Conservation (phyloP, 768 basidiomycete genomes). For the Tephrocybe sp. region DNA sequence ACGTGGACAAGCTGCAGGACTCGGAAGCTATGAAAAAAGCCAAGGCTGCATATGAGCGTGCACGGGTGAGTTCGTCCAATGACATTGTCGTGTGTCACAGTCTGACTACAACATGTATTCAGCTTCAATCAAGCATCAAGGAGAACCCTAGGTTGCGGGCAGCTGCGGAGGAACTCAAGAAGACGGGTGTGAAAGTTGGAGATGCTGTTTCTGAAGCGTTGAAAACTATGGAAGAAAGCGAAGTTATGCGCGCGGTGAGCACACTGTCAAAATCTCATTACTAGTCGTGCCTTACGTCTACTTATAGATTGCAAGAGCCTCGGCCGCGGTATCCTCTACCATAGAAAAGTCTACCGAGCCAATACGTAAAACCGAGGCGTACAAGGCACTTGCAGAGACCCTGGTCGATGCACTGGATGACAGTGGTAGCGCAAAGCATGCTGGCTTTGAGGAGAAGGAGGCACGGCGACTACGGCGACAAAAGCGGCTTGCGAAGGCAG, state of each 20-base stretch:
- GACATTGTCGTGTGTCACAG: slow-evolving; percentile 1
- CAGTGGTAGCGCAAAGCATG: slow-evolving; percentile 89
- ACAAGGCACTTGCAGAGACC: slow-evolving; percentile 88
- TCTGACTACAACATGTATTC: slow-evolving; percentile 9
- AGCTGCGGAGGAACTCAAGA: slow-evolving; percentile 90
- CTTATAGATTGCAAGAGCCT: slow-evolving; percentile 77
- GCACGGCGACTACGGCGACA: slow-evolving; percentile 80
- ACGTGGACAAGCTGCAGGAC: slow-evolving; percentile 96
- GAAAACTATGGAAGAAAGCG: slow-evolving; percentile 92
- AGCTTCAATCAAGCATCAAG: slow-evolving; percentile 93
- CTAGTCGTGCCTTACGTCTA: background rate
- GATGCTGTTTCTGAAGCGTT: slow-evolving; percentile 94
- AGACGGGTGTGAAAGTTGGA: slow-evolving; percentile 86
- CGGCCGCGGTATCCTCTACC: slow-evolving; percentile 80
- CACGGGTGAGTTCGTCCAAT: slow-evolving; percentile 63
- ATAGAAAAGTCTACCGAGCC: slow-evolving; percentile 92
- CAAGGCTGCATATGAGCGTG: slow-evolving; percentile 89
- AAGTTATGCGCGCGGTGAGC: slow-evolving; percentile 81
- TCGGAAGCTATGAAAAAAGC: slow-evolving; percentile 95
- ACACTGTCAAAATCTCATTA: background rate
- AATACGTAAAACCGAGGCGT: slow-evolving; percentile 94
- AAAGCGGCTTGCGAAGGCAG: slow-evolving; percentile 81
- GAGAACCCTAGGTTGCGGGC: slow-evolving; percentile 91
- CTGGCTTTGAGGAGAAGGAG: slow-evolving; percentile 96
- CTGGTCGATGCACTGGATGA: slow-evolving; percentile 93